Evolutionary conservation across 2,329 filamentous ascomycete genomes (phyloP), one percentile per base, ranked within the genome.

Genomic region (Orbilia quercus): DNA sequence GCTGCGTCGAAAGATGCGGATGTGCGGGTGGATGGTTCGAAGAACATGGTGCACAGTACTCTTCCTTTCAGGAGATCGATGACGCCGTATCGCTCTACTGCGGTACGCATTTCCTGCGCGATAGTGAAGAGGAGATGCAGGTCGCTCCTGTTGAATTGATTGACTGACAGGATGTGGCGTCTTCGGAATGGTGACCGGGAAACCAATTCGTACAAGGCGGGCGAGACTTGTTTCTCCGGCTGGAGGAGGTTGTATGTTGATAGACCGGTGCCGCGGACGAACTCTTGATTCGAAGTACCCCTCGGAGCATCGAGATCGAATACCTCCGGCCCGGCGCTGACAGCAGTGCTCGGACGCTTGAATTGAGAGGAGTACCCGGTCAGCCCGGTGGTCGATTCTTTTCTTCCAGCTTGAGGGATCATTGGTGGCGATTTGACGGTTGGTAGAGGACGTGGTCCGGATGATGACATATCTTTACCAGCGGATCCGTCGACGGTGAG

Each of bases 1-100:
- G 95, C 95, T 65, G 94, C 91, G 80, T 99, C 95, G 78, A 99
- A 99, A 2, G 95, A 99, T 38, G 91, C 88, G 11, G 94, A 97
- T 3, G 95, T 99, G 62, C 95, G 88, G 1, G 95, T 99, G 0
- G 94, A 98, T 1, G 95, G 95, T 84, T 99, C 95, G 82, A 93
- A 99, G 86, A 99, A 99, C 83, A 99, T 88, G 1, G 91, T 95
- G 82, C 90, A 92, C 38, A 99, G 86, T 11, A 99, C 87, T 48
- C 91, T 89, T 25, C 93, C 92, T 78, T 90, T 91, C 74, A 99
- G 87, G 65, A 96, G 85, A 79, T 95, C 90, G 55, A 99, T 85
- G 28, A 95, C 90, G 71, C 95, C 95, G 78, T 96, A 90, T 54
- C 93, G 90, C 82, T 98, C 91, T 28, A 97, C 95, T 60, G 92